Evolutionary conservation across 805 yeast genomes (phyloP), one percentile per base, ranked within the genome.

Genomic region (Zygosaccharomyces kombuchaensis): DNA sequence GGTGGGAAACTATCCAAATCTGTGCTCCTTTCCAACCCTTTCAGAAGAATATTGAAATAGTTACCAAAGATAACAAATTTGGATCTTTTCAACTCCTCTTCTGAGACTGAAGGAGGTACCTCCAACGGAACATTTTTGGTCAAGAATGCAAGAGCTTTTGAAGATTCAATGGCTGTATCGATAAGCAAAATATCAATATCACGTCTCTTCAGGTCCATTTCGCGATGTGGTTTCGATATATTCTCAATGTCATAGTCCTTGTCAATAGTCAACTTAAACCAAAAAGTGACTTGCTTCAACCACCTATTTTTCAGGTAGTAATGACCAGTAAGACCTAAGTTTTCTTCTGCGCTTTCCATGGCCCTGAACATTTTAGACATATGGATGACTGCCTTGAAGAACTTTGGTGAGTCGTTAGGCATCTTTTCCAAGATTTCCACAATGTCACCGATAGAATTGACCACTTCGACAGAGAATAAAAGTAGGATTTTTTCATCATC

Each of bases 51-150:
- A 73, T 81, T 81, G 63, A 84, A 85, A 56, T 82, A 84, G 50
- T 81, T 81, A 4, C 84, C 81, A 62, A 86, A 85, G 9, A 80
- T 73, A 37, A 83, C 76, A 25, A 78, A 78, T 54, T 76, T 78
- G 27, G 80, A 75, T 50, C 77, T 75, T 34, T 68, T 69, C 27
- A 78, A 56, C 52, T 81, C 86, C 14, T 68, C 70, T 44, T 76
- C 81, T 42, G 73, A 71, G 9, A 73, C 69, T 23, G 78, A 81
- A 46, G 71, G 82, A 29, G 77, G 82, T 21, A 76, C 72, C 46
- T 81, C 90, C 35, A 82, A 60, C 3, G 82, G 74, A 26, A 82
- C 60, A n/a, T 74, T 71, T 22, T 75, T 75, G 19, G 86, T 70
- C 16, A 81, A 70, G 17, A 74, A 59, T 2, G 83, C 74, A 44